Evolutionary conservation across 306 rosid species (phyloP).

Genomic region (Phaseolus lunatus): DNA sequence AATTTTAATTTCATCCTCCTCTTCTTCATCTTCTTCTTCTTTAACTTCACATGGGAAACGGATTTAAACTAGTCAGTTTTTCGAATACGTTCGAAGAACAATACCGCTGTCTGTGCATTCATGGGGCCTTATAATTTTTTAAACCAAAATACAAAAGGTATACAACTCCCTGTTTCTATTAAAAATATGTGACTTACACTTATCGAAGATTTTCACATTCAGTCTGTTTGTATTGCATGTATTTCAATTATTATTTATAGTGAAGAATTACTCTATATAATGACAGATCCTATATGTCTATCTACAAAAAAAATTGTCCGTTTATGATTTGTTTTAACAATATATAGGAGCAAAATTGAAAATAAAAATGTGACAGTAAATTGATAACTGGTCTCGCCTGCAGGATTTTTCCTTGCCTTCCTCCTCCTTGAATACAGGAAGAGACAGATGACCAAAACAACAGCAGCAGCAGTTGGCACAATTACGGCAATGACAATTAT

Average conservation of each 20-base stretch:
- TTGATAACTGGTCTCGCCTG: not conserved
- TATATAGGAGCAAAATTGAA: not conserved
- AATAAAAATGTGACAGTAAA: not conserved
- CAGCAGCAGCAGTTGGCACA: not conserved
- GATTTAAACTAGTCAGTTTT: not conserved
- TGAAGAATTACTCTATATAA: too few relatives aligned
- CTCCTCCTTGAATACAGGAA: not conserved
- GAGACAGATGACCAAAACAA: not conserved
- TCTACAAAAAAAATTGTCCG: too few relatives aligned
- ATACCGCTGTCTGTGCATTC: not conserved
- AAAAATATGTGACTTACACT: too few relatives aligned
- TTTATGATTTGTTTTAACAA: too few relatives aligned
- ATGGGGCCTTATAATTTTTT: too few relatives aligned
- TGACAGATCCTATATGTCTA: too few relatives aligned
- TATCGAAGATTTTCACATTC: too few relatives aligned
- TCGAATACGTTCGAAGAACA: not conserved
- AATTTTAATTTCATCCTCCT: not conserved
- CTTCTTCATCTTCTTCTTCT: not conserved
- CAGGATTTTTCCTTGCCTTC: not conserved
- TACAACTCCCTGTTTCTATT: too few relatives aligned
- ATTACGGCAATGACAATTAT: not conserved
- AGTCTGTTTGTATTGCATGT: too few relatives aligned
- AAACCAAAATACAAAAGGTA: too few relatives aligned
- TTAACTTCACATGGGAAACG: not conserved
- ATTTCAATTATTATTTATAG: too few relatives aligned